These are phyloP conservation scores for Blastocystis sp. DNA, from an alignment of 352 stramenopile species.

Conservation along the genomic window DNA sequence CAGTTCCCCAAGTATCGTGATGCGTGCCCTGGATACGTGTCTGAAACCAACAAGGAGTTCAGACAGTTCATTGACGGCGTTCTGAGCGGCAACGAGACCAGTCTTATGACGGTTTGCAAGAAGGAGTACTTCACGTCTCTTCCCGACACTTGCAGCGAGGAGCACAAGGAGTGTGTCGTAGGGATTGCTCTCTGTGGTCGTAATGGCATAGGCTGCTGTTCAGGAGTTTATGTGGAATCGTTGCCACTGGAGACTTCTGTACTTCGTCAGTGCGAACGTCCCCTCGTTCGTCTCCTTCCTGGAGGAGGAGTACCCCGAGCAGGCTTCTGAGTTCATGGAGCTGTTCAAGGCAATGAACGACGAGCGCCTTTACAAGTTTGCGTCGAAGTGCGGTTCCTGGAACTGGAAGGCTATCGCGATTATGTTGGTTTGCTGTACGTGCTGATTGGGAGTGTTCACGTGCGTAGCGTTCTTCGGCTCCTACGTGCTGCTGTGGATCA, in stretches of 20 bases:
- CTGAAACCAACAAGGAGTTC: neutral
- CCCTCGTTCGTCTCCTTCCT: neutral
- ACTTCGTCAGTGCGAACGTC: neutral
- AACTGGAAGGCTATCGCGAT: constrained; percentile 15
- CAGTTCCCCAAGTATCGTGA: neutral
- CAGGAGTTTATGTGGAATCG: constrained; percentile 47
- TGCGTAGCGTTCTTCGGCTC: constrained; percentile 14
- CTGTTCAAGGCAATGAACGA: neutral
- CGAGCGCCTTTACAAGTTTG: constrained; percentile 26
- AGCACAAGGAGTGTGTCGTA: constrained; percentile 22
- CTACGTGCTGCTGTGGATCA: constrained; percentile 33
- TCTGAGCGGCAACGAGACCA: neutral
- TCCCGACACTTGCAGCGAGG: neutral
- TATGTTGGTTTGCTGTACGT: constrained; percentile 12
- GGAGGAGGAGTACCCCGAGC: neutral
- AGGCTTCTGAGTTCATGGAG: neutral
- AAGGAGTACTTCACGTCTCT: neutral
- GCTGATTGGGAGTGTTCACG: neutral
- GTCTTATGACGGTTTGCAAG: neutral
- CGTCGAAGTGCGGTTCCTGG: neutral
- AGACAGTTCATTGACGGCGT: neutral
- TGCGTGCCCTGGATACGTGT: constrained; percentile 8
- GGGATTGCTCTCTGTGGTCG: neutral
- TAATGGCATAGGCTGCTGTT: neutral
- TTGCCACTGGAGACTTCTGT: constrained; percentile 44